These are phyloP conservation scores for Xylariaceae sp. DNA, from an alignment of 2,329 filamentous ascomycete species.

Conservation along the genomic window DNA sequence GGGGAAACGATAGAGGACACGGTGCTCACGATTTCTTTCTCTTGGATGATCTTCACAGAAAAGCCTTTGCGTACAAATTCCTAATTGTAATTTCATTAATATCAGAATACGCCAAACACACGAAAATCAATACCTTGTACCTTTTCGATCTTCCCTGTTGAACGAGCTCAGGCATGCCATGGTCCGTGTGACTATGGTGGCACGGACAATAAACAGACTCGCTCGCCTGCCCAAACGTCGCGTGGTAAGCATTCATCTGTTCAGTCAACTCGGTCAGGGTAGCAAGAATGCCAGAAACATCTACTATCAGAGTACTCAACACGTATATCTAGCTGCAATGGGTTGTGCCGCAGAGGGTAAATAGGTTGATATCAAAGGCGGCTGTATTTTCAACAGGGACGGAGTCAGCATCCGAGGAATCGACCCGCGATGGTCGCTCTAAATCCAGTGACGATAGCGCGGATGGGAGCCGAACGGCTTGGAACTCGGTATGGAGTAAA, in stretches of 20 bases:
- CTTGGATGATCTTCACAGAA: not conserved
- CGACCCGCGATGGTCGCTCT: conserved; percentile 1
- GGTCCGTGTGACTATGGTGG: conserved; percentile 6
- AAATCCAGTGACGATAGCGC: not conserved
- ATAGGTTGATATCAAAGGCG: not conserved
- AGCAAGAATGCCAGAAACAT: not conserved
- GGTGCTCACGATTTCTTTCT: not conserved
- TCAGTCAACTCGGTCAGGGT: not conserved
- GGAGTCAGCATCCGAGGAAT: conserved; percentile 1
- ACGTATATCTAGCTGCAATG: not conserved
- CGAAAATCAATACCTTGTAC: not conserved
- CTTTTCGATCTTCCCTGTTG: not conserved
- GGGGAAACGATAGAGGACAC: not conserved
- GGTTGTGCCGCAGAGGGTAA: conserved; percentile 4
- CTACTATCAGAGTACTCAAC: not conserved
- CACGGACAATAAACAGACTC: conserved; percentile 13
- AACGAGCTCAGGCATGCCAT: not conserved
- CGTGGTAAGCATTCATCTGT: conserved; percentile 10
- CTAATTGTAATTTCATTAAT: not conserved
- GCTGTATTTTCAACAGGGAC: conserved; percentile 2
- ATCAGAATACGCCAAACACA: not conserved
- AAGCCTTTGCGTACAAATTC: not conserved
- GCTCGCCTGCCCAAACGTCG: conserved; percentile 11
- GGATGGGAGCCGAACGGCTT: not conserved
- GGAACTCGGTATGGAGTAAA: conserved; percentile 21